Percentiles rank a stretch among this genome's conserved stretches.
Conservation (phyloP, 2,329 filamentous ascomycete species). For the Thelonectria rubi region DNA sequence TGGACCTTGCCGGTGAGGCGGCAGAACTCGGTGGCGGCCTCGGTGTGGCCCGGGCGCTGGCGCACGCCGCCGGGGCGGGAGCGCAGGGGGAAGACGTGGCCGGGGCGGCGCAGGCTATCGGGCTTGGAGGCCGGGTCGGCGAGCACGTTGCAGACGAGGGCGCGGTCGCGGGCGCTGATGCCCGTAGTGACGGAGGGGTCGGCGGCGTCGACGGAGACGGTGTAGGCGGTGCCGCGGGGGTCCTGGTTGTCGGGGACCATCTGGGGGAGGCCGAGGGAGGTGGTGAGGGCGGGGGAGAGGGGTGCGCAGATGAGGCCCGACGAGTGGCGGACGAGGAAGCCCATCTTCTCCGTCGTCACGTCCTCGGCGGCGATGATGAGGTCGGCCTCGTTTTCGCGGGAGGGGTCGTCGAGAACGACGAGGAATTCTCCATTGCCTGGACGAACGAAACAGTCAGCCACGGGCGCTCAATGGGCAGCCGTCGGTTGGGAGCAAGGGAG, state of each 20-base stretch:
- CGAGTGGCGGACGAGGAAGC: slow-evolving; percentile 92
- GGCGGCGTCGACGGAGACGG: slow-evolving; percentile 84
- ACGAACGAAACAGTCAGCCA: slow-evolving; percentile 25
- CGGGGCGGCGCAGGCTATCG: slow-evolving; percentile 78
- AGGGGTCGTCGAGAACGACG: slow-evolving; percentile 90
- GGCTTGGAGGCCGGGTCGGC: slow-evolving; percentile 70
- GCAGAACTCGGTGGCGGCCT: slow-evolving; percentile 93
- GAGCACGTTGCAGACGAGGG: slow-evolving; percentile 80
- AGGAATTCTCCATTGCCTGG: slow-evolving; percentile 87
- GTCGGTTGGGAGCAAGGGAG: neutral
- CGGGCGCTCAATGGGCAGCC: neutral
- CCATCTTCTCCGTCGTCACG: slow-evolving; percentile 89
- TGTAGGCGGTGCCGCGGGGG: slow-evolving; percentile 91
- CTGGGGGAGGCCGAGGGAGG: slow-evolving; percentile 79
- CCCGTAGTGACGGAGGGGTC: slow-evolving; percentile 82
- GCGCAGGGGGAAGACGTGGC: slow-evolving; percentile 88
- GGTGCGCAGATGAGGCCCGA: slow-evolving; percentile 93
- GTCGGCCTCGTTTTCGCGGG: slow-evolving; percentile 97
- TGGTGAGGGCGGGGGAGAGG: slow-evolving; percentile 73
- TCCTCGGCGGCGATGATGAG: slow-evolving; percentile 91
- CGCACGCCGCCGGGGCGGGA: slow-evolving; percentile 83
- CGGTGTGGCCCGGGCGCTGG: slow-evolving; percentile 85
- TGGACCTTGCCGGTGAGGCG: slow-evolving; percentile 79
- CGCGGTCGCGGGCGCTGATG: slow-evolving; percentile 88
- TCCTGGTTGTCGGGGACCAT: slow-evolving; percentile 85